Evolutionary conservation across 495 filamentous ascomycete genomes (phyloP), one percentile per base, ranked within the genome.

Genomic region (Darksidea phi): DNA sequence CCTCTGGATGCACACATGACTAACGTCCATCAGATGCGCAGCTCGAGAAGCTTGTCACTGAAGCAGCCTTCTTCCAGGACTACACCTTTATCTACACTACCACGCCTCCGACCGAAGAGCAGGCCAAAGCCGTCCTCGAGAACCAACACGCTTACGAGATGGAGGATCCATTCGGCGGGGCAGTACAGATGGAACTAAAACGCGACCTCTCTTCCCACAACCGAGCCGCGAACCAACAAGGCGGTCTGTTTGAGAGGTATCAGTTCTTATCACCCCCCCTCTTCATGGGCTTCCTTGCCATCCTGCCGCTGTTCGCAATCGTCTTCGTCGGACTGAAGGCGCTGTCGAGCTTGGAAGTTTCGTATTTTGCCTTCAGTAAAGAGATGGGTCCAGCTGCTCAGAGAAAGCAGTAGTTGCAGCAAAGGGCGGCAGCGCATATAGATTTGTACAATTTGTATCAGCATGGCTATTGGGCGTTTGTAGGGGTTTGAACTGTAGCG

Each of bases 331-430:
- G 84, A 23, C 77, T 97, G 49, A 81, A 69, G 55, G 90, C 89
- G 20, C 75, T 98, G 6, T 75, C 81, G 6, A 91, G 91, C 60
- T 77, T 98, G 37, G 77, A 96, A 73, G 88, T 97, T 12, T 85
- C 88, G 10, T 97, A 97, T 75, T 89, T 86, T 48, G 91, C 94
- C 1, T 98, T 98, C 72, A 91, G 95, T 70, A 96, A 94, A 80
- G 93, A 97, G 72, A 96, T 90, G 76, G 90, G 92, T 0, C 86
- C 90, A 46, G 79, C 82, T 32, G 88, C 84, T 54, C 89, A 95
- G 76, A 95, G 89, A 82, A 95, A 95, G 78, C 82, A 88, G 72
- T 79, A 87, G 76, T 82, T 11, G 24, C 11, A 20, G 7, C 10
- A 20, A 6, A 6, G 18, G 3, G 45, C 8, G 51, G 17, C 15